Conservation (phyloP, 441 rosid genomes). For the Arabidopsis lyrata region DNA sequence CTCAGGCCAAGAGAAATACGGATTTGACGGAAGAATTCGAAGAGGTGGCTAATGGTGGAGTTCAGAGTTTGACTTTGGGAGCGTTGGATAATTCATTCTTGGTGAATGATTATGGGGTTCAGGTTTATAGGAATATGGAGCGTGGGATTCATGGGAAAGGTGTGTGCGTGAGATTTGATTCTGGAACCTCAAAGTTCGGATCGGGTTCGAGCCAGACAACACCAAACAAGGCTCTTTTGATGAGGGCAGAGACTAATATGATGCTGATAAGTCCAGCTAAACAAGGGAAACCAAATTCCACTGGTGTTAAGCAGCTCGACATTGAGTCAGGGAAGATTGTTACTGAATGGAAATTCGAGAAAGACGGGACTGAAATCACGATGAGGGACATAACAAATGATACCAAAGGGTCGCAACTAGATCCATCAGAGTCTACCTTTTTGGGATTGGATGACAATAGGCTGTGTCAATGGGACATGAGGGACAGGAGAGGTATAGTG, state of each 20-base stretch:
- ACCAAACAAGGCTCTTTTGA: conserved; percentile 67
- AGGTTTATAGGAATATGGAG: conserved; percentile 66
- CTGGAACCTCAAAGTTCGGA: conserved; percentile 42
- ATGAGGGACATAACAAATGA: conserved; percentile 76
- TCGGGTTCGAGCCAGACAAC: conserved; percentile 48
- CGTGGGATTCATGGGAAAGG: conserved; percentile 75
- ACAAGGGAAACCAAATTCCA: conserved; percentile 60
- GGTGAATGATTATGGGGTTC: conserved; percentile 73
- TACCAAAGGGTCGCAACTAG: conserved; percentile 73
- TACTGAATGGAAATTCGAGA: conserved; percentile 76
- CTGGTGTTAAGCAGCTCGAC: conserved; percentile 70
- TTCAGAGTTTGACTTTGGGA: conserved; percentile 69
- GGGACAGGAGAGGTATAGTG: conserved; percentile 70
- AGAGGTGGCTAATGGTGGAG: conserved; percentile 74
- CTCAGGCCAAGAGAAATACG: conserved; percentile 39
- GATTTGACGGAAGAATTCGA: conserved; percentile 71
- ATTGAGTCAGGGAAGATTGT: conserved; percentile 78
- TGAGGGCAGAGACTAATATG: conserved; percentile 83
- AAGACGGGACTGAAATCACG: conserved; percentile 65
- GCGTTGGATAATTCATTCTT: conserved; percentile 75
- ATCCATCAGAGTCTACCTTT: conserved; percentile 77
- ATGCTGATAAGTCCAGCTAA: conserved; percentile 77
- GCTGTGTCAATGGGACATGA: conserved; percentile 84
- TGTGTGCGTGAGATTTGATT: conserved; percentile 57
- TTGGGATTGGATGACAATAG: conserved; percentile 79